A percentile compares a stretch with the other conserved stretches of the same genome.
Conservation (phyloP, 106 monocot genomes). For the Phalaenopsis equestris region DNA sequence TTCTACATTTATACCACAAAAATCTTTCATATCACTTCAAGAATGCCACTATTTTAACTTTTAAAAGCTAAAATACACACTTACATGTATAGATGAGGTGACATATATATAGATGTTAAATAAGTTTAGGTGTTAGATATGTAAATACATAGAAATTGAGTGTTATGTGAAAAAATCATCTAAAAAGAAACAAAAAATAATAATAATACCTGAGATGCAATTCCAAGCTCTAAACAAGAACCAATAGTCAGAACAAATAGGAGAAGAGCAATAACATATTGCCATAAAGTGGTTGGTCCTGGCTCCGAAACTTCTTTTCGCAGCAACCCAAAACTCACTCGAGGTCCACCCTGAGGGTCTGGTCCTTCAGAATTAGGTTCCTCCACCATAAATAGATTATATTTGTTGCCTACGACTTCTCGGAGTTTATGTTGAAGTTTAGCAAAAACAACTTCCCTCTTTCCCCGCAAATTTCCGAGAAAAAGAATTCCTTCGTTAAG, state of each 20-base stretch:
- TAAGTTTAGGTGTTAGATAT: no score
- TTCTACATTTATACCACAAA: no score
- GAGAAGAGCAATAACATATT: conserved; percentile 88
- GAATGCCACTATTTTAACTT: no score
- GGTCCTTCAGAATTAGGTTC: conserved; percentile 93
- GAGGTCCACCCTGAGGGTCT: conserved; percentile 90
- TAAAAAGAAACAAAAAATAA: neutral
- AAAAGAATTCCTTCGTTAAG: conserved; percentile 94
- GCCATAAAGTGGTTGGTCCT: conserved; percentile 86
- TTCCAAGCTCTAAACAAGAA: conserved; percentile 92
- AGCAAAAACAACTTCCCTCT: conserved; percentile 80
- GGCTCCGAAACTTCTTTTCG: conserved; percentile 96
- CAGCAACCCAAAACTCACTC: conserved; percentile 91
- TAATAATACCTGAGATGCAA: conserved; percentile 83
- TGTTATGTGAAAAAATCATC: no score
- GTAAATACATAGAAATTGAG: no score
- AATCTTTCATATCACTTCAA: no score
- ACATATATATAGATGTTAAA: no score
- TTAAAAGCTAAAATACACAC: no score
- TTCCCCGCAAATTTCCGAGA: conserved; percentile 84
- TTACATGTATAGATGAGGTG: no score
- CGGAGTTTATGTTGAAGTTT: conserved; percentile 62
- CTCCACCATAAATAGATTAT: conserved; percentile 95
- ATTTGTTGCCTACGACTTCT: conserved; percentile 69
- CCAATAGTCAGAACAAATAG: conserved; percentile 84